Conservation (phyloP, 164 flowering plant genomes). For the Dillenia suffruticosa region DNA sequence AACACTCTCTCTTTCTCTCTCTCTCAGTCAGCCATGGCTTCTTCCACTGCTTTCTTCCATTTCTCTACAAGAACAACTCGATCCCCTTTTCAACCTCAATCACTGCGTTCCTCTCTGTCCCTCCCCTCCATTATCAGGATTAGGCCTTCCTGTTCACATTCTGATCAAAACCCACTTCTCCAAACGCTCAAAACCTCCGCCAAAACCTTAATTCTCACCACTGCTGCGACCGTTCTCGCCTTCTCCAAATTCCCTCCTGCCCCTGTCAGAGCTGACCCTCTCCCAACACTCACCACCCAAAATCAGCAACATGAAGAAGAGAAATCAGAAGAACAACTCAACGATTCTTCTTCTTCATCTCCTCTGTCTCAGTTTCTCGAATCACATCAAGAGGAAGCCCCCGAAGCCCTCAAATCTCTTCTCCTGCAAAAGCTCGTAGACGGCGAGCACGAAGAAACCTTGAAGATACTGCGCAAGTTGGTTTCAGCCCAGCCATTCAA, state of each 20-base stretch:
- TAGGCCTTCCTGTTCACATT: slow-evolving; percentile 4
- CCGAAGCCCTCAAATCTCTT: slow-evolving; percentile 44
- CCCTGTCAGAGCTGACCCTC: slow-evolving; percentile 44
- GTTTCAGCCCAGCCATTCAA: slow-evolving; percentile 49
- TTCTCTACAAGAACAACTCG: background rate
- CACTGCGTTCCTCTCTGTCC: slow-evolving; percentile 6
- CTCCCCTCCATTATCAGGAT: slow-evolving; percentile 4
- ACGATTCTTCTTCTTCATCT: slow-evolving; percentile 9
- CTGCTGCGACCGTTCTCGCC: slow-evolving; percentile 29
- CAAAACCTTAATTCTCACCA: slow-evolving; percentile 25
- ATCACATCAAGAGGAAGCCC: slow-evolving; percentile 45
- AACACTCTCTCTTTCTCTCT: too few relatives aligned
- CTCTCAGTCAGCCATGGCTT: too few relatives aligned
- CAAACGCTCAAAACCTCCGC: slow-evolving; percentile 26
- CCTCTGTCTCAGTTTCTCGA: slow-evolving; percentile 46
- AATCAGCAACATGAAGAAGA: slow-evolving; percentile 8
- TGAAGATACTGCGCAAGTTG: slow-evolving; percentile 38
- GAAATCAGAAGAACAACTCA: slow-evolving; percentile 3
- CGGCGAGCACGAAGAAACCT: slow-evolving; percentile 65
- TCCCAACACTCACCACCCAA: slow-evolving; percentile 19
- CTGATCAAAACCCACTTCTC: slow-evolving; percentile 5
- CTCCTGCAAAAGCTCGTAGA: slow-evolving; percentile 57
- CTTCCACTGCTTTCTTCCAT: too few relatives aligned
- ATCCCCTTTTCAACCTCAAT: background rate
- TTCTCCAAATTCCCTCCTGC: slow-evolving; percentile 18